Percentiles rank a stretch among this genome's conserved stretches.
Evolutionary conservation across 305 asterid genomes (phyloP).

Genomic region (Andrographis paniculata): DNA sequence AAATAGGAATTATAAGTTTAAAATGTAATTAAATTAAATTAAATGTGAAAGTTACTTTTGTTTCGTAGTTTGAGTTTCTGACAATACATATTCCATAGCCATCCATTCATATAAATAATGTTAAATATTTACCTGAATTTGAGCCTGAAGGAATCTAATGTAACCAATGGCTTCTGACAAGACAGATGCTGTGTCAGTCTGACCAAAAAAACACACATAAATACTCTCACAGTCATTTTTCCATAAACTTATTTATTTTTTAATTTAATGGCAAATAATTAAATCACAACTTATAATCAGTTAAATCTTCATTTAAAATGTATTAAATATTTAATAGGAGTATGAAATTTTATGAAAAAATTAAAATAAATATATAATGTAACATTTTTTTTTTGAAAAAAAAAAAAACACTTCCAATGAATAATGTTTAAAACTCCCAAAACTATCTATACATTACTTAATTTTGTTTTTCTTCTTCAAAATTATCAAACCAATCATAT

Average conservation of each 20-base stretch:
- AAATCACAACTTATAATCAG: too few relatives aligned
- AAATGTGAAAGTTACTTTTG: too few relatives aligned
- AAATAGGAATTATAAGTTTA: too few relatives aligned
- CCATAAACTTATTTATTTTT: neutral
- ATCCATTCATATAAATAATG: neutral
- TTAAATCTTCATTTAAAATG: too few relatives aligned
- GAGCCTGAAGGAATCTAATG: constrained; percentile 74
- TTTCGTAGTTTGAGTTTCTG: neutral
- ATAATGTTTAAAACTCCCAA: too few relatives aligned
- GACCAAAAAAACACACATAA: constrained; percentile 16
- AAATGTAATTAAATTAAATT: too few relatives aligned
- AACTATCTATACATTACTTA: too few relatives aligned
- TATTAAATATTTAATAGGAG: neutral
- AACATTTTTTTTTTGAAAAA: neutral
- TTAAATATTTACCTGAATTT: constrained; percentile 55
- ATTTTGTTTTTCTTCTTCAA: too few relatives aligned
- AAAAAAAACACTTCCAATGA: too few relatives aligned
- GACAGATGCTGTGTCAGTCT: constrained; percentile 95
- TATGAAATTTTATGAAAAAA: neutral
- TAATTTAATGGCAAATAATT: constrained; percentile 27
- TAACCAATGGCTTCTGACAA: constrained; percentile 83
- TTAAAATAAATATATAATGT: neutral
- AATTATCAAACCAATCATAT: too few relatives aligned
- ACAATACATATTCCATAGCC: neutral
- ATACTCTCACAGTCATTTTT: constrained; percentile 12